These are phyloP conservation scores for Candida sanyiensis DNA, from an alignment of 805 yeast genomes.

Conservation along the genomic window DNA sequence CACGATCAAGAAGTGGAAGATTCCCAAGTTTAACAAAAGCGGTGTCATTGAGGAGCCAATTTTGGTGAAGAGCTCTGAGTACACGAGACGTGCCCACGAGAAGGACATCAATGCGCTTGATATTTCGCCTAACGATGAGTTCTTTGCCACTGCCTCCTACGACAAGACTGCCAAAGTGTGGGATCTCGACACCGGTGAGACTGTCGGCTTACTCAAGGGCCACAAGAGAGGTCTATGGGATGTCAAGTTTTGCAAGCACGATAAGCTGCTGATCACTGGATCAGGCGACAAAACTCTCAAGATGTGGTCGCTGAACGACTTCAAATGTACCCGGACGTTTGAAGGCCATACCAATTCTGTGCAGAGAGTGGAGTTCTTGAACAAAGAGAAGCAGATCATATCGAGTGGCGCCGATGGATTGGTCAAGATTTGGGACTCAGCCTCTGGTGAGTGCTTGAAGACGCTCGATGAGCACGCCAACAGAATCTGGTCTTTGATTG, in stretches of 20 bases:
- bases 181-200: conserved; percentile 83
- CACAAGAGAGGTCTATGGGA: conserved; percentile 97
- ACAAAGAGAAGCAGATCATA: conserved; percentile 59
- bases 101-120: conserved; percentile 91
- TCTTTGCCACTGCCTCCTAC: conserved; percentile 89
- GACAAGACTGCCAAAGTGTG: conserved; percentile 90
- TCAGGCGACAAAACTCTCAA: conserved; percentile 90
- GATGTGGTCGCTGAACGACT: conserved; percentile 82
- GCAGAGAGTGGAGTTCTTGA: conserved; percentile 70
- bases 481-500: conserved; percentile 87
- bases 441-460: conserved; percentile 69
- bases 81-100: conserved; percentile 94
- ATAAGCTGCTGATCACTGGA: conserved; percentile 72
- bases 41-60: conserved; percentile 18
- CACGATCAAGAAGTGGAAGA: conserved; percentile 80
- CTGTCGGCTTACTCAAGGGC: conserved; percentile 76
- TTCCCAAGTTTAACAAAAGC: conserved; percentile 59
- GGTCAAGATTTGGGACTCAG: conserved; percentile 81
- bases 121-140: conserved; percentile 83
- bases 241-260: conserved; percentile 73
- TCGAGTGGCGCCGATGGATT: conserved; percentile 91
- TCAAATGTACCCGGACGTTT: conserved; percentile 69
- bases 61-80: conserved; percentile 58
- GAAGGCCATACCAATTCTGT: conserved; percentile 95
- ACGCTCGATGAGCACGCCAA: conserved; percentile 93